Evolutionary conservation across 805 yeast species (phyloP).

Genomic region (Yamadazyma tumulicola): DNA sequence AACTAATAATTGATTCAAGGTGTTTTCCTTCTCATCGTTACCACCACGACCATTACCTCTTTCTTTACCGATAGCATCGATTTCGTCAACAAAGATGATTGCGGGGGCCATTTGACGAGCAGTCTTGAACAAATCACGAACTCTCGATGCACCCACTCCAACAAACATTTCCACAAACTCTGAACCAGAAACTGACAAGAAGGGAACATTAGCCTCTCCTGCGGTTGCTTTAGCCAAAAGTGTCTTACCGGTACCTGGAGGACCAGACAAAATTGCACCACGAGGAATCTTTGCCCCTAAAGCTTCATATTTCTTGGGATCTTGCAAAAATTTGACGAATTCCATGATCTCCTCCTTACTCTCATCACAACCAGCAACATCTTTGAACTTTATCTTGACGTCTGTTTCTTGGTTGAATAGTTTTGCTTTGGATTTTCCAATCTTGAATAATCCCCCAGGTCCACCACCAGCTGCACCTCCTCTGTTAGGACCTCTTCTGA

Average conservation of each 20-base stretch:
- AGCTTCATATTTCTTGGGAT: slow-evolving; percentile 79
- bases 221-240: slow-evolving; percentile 92
- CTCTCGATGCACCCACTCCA: slow-evolving; percentile 95
- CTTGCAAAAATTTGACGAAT: slow-evolving; percentile 82
- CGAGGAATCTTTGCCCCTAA: slow-evolving; percentile 93
- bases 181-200: slow-evolving; percentile 86
- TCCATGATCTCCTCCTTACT: slow-evolving; percentile 95
- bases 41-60: slow-evolving; percentile 70
- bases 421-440: slow-evolving; percentile 77
- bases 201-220: slow-evolving; percentile 95
- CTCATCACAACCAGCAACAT: slow-evolving; percentile 94
- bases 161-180: slow-evolving; percentile 97
- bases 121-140: slow-evolving; percentile 84
- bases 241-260: slow-evolving; percentile 97
- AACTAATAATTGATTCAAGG: slow-evolving; percentile 85
- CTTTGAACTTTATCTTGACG: slow-evolving; percentile 76
- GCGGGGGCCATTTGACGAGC: slow-evolving; percentile 91
- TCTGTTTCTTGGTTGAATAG: slow-evolving; percentile 79
- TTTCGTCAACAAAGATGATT: slow-evolving; percentile 89
- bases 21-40: slow-evolving; percentile 91
- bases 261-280: slow-evolving; percentile 92
- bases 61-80: slow-evolving; percentile 92
- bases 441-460: slow-evolving; percentile 66
- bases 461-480: slow-evolving; percentile 59
- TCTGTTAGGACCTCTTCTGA: slow-evolving; percentile 46